These are phyloP conservation scores for Epichloe coenophiala DNA, from an alignment of 2,329 filamentous ascomycete species.

Conservation along the genomic window DNA sequence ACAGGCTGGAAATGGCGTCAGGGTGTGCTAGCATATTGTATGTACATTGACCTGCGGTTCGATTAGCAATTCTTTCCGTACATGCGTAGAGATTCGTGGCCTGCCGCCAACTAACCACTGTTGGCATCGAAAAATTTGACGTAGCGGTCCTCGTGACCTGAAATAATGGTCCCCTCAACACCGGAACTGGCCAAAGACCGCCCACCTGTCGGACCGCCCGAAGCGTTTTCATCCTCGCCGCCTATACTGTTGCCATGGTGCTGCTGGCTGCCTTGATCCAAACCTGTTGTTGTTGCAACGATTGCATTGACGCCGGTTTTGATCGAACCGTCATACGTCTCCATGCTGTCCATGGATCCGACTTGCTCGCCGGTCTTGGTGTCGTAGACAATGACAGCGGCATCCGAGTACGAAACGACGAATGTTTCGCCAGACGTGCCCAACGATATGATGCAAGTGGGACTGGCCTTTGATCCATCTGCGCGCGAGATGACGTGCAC, in stretches of 20 bases:
- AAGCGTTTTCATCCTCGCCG: slow-evolving; percentile 61
- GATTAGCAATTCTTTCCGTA: background rate
- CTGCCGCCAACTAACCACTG: slow-evolving; percentile 57
- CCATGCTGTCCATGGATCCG: slow-evolving; percentile 80
- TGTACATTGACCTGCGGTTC: slow-evolving; percentile 78
- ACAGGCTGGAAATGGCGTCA: slow-evolving; percentile 80
- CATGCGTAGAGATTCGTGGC: background rate
- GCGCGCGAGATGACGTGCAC: slow-evolving; percentile 71
- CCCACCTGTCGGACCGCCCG: slow-evolving; percentile 61
- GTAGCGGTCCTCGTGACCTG: slow-evolving; percentile 90
- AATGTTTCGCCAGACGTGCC: slow-evolving; percentile 73
- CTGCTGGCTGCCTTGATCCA: slow-evolving; percentile 53
- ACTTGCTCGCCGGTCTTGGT: slow-evolving; percentile 85
- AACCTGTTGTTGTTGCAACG: slow-evolving; percentile 70
- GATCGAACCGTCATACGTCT: slow-evolving; percentile 78
- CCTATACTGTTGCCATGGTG: slow-evolving; percentile 43
- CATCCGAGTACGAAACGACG: slow-evolving; percentile 85
- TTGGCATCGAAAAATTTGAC: slow-evolving; percentile 98
- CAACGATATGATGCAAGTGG: slow-evolving; percentile 88
- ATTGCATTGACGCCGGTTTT: slow-evolving; percentile 79
- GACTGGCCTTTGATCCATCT: slow-evolving; percentile 54
- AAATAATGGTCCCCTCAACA: slow-evolving; percentile 88
- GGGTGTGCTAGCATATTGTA: slow-evolving; percentile 98
- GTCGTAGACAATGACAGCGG: slow-evolving; percentile 82
- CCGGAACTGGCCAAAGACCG: slow-evolving; percentile 55